Evolutionary conservation across 2,329 filamentous ascomycete genomes (phyloP).

Genomic region (Coleophoma eucalyptorum): DNA sequence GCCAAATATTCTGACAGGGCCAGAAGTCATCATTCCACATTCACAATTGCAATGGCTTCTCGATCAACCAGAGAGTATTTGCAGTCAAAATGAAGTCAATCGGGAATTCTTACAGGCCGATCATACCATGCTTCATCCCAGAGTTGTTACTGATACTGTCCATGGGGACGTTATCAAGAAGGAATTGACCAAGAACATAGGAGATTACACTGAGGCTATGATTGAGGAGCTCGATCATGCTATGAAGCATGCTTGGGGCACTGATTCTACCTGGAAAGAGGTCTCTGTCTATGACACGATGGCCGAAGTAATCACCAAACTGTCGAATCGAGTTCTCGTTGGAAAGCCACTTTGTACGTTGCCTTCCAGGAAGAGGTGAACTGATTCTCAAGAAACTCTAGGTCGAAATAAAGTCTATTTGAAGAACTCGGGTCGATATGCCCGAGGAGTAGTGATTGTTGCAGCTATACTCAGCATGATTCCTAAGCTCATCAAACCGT

Average conservation of each 20-base stretch:
- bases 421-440: conserved; percentile 22
- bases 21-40: conserved; percentile 38
- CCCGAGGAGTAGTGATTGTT: conserved; percentile 28
- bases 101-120: conserved; percentile 32
- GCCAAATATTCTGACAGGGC: conserved; percentile 34
- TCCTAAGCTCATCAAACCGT: conserved; percentile 27
- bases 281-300: conserved; percentile 19
- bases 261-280: conserved; percentile 21
- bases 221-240: conserved; percentile 18
- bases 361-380: background rate
- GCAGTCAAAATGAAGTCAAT: conserved; percentile 32
- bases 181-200: conserved; percentile 28
- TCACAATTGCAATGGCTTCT: conserved; percentile 35
- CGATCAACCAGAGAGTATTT: conserved; percentile 33
- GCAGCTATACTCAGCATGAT: conserved; percentile 28
- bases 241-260: conserved; percentile 20
- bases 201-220: conserved; percentile 19
- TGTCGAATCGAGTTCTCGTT: conserved; percentile 26
- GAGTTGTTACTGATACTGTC: conserved; percentile 26
- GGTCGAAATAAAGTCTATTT: conserved; percentile 31
- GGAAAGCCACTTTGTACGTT: conserved; percentile 24
- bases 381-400: background rate
- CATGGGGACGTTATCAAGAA: conserved; percentile 29
- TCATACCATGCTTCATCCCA: conserved; percentile 26
- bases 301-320: conserved; percentile 20